Conservation (phyloP, 208 protist species). For the Porcisia hertigi region DNA sequence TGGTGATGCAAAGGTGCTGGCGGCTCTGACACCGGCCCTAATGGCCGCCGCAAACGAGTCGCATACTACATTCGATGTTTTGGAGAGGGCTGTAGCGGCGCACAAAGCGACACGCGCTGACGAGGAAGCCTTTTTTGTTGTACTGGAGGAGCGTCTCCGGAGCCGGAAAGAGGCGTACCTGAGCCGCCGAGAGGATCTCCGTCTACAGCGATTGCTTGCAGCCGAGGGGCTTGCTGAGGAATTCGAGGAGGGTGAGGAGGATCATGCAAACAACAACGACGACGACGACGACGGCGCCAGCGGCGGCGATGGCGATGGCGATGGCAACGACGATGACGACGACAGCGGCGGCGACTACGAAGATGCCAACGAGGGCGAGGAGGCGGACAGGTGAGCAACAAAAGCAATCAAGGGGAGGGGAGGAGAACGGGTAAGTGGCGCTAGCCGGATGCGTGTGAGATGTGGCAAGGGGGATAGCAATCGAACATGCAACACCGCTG, state of each 20-base stretch:
- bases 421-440: neutral
- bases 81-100: slow-evolving; percentile 35
- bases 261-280: neutral
- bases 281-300: slow-evolving; percentile 15
- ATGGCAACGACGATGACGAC: neutral
- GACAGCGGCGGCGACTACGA: no score
- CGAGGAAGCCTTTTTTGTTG: slow-evolving; percentile 15
- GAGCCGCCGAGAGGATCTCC: slow-evolving; percentile 34
- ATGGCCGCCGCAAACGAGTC: slow-evolving; percentile 62
- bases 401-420: neutral
- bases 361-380: neutral
- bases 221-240: slow-evolving; percentile 37
- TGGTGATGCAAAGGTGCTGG: slow-evolving; percentile 3
- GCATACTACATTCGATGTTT: slow-evolving; percentile 35
- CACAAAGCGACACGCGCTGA: slow-evolving; percentile 6
- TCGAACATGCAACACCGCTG: neutral
- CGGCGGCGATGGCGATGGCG: slow-evolving; percentile 8
- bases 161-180: slow-evolving; percentile 47
- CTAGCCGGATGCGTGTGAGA: no score
- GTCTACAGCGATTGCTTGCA: slow-evolving; percentile 37
- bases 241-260: slow-evolving; percentile 22
- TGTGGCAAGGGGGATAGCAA: neutral
- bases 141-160: slow-evolving; percentile 43
- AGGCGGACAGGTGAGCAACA: neutral
- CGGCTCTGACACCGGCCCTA: slow-evolving; percentile 28